phyloP scores from a whole-genome alignment of 768 basidiomycete species.

The Lentinula boryana region DNA sequence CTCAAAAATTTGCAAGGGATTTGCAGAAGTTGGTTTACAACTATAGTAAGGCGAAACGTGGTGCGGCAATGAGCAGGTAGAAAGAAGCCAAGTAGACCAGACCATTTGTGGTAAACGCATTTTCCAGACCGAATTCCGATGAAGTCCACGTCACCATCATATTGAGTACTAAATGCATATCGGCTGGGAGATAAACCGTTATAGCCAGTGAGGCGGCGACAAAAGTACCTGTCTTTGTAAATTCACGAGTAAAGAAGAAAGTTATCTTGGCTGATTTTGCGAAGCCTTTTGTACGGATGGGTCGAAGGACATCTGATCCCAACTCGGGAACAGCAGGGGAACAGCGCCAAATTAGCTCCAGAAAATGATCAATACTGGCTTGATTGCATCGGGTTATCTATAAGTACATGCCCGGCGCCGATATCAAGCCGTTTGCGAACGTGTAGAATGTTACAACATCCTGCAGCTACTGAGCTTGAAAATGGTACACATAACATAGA shows the following conservation, averaged over 20 bases:
- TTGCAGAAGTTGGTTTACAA: not conserved
- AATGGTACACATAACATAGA: not conserved
- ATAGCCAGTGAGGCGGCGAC: no score
- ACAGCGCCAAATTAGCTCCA: not conserved
- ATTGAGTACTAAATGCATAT: no score
- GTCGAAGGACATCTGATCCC: no score
- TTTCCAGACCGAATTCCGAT: not conserved
- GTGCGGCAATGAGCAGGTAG: not conserved
- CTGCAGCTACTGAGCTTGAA: not conserved
- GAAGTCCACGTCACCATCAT: not conserved
- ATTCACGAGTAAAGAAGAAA: no score
- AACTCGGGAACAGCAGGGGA: not conserved
- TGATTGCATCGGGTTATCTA: not conserved
- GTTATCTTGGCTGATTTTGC: no score
- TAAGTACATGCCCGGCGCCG: not conserved
- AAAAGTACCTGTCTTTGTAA: no score
- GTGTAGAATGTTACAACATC: not conserved
- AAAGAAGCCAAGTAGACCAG: not conserved
- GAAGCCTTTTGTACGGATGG: no score
- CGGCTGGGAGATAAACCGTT: no score
- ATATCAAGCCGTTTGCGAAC: not conserved
- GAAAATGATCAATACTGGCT: not conserved
- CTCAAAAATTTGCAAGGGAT: not conserved
- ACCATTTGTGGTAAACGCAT: not conserved
- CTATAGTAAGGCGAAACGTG: not conserved